Conservation (phyloP, 495 filamentous ascomycete genomes). For the Aspergillus diversus region DNA sequence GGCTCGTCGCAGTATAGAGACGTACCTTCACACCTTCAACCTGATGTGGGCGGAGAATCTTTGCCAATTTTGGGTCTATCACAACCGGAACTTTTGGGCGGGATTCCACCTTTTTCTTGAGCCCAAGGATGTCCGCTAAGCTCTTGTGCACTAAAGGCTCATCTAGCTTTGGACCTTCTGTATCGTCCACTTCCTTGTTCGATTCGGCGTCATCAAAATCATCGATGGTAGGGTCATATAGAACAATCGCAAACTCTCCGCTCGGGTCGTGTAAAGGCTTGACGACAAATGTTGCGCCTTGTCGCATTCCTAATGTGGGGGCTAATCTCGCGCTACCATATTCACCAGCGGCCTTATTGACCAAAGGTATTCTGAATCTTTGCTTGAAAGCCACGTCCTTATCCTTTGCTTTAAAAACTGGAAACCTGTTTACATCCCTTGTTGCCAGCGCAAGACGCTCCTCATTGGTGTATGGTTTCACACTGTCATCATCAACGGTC, state of each 20-base stretch:
- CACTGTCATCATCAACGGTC: conserved; percentile 61
- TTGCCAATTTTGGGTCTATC: conserved; percentile 89
- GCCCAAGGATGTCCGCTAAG: conserved; percentile 91
- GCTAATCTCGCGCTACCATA: conserved; percentile 82
- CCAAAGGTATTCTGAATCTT: conserved; percentile 82
- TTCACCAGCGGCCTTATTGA: conserved; percentile 71
- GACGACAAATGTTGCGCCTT: conserved; percentile 81
- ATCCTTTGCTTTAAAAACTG: conserved; percentile 87
- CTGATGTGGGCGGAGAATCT: conserved; percentile 94
- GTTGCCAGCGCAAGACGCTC: conserved; percentile 85
- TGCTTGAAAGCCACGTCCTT: conserved; percentile 80
- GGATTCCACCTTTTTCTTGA: conserved; percentile 84
- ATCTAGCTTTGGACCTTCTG: conserved; percentile 67
- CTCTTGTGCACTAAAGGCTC: conserved; percentile 89
- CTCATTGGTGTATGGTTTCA: conserved; percentile 86
- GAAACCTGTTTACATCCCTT: conserved; percentile 86
- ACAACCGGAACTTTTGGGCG: conserved; percentile 93
- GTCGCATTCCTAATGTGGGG: conserved; percentile 83
- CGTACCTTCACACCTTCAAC: conserved; percentile 90
- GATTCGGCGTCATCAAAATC: conserved; percentile 66
- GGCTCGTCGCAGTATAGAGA: background rate
- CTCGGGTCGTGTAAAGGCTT: conserved; percentile 93
- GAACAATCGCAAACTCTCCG: conserved; percentile 94
- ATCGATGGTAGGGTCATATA: conserved; percentile 94
- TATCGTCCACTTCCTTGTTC: conserved; percentile 50